phyloP scores from a whole-genome alignment of 2,329 filamentous ascomycete species.

The Colletotrichum tropicale region DNA sequence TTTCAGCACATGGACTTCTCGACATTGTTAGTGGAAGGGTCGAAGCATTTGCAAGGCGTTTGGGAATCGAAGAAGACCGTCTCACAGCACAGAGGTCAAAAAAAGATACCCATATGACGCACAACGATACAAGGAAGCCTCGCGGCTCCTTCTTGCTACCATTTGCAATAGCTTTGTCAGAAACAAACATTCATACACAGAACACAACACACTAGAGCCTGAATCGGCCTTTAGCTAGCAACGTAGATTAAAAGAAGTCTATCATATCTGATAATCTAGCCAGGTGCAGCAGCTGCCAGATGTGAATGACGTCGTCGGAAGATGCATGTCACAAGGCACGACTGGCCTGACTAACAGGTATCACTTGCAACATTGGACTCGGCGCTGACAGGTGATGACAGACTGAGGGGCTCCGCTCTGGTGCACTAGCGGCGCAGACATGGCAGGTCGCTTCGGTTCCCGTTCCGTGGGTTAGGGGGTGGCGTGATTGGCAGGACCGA shows the following conservation, averaged over 20 bases:
- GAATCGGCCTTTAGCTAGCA: background rate
- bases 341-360: background rate
- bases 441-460: background rate
- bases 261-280: background rate
- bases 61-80: slow-evolving; percentile 18
- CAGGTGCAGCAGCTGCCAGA: background rate
- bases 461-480: background rate
- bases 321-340: background rate
- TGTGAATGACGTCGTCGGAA: background rate
- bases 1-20: background rate
- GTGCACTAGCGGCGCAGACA: background rate
- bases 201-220: background rate
- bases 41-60: slow-evolving; percentile 20
- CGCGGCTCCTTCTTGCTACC: background rate
- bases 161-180: slow-evolving; percentile 10
- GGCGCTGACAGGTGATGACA: background rate
- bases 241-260: background rate
- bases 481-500: slow-evolving; percentile 2
- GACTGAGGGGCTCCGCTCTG: background rate
- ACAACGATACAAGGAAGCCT: background rate
- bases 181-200: background rate
- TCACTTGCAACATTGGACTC: background rate
- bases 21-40: background rate
- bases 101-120: slow-evolving; percentile 17
- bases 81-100: slow-evolving; percentile 7